These are phyloP conservation scores for Claviceps spartinae DNA, from an alignment of 2,329 filamentous ascomycete genomes.

Conservation along the genomic window DNA sequence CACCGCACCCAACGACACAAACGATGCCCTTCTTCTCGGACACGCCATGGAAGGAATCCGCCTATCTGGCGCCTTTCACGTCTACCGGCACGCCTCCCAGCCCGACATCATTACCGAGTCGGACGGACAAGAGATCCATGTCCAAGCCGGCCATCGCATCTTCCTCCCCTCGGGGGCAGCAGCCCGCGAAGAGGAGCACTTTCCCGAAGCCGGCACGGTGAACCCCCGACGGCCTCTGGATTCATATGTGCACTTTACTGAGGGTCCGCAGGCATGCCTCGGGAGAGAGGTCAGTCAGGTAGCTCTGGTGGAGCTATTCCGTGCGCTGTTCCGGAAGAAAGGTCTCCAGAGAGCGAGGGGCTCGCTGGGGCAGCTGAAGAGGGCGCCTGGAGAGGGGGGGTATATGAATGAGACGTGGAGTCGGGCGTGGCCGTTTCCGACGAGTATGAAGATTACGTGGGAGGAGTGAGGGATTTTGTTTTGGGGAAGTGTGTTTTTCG, in stretches of 20 bases:
- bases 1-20: conserved; percentile 38
- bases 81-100: conserved; percentile 41
- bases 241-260: conserved; percentile 50
- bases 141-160: conserved; percentile 45
- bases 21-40: conserved; percentile 49
- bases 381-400: conserved; percentile 39
- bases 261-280: conserved; percentile 49
- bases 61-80: conserved; percentile 47
- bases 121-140: conserved; percentile 34
- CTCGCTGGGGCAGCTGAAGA: conserved; percentile 53
- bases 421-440: conserved; percentile 30
- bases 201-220: conserved; percentile 47
- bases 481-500: too few relatives aligned
- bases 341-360: conserved; percentile 49
- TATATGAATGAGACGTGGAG: conserved; percentile 58
- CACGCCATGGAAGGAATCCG: conserved; percentile 62
- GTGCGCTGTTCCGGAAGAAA: conserved; percentile 46
- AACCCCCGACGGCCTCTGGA: conserved; percentile 49
- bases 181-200: conserved; percentile 41
- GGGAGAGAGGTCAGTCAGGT: conserved; percentile 46
- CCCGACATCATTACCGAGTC: conserved; percentile 34
- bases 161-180: conserved; percentile 48
- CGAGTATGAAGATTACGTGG: conserved; percentile 41
- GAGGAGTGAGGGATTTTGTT: conserved; percentile 13
- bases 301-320: conserved; percentile 54